phyloP scores from a whole-genome alignment of 129 eudicot genomes.

The Mikania micrantha region DNA sequence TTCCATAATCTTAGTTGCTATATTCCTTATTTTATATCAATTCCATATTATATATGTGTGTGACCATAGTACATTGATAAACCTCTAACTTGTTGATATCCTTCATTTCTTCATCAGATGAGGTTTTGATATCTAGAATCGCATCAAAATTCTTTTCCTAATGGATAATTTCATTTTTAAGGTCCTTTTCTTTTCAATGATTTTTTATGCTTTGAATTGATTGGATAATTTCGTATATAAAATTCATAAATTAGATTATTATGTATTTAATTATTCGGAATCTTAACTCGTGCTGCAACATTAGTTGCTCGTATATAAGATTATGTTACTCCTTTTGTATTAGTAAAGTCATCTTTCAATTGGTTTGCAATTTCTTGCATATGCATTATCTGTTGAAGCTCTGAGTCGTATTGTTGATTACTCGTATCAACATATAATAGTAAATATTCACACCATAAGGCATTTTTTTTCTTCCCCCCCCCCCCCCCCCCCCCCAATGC shows the following conservation, averaged over 20 bases:
- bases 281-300: neutral
- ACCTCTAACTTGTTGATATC: neutral
- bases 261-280: neutral
- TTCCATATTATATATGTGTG: neutral
- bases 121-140: neutral
- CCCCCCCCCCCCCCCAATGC: neutral
- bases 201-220: neutral
- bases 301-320: neutral
- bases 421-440: neutral
- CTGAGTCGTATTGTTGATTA: neutral
- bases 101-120: no score
- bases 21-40: neutral
- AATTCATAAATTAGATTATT: neutral
- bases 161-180: neutral
- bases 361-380: constrained; percentile 12
- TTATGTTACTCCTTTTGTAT: neutral
- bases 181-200: neutral
- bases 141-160: neutral
- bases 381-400: constrained; percentile 19
- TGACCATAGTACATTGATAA: no score
- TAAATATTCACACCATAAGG: no score
- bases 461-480: neutral
- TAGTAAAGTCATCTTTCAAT: neutral
- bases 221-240: neutral
- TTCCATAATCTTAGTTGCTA: neutral